phyloP scores from a whole-genome alignment of 176 grass and related monocot species.

The Rhynchospora tenuis region DNA sequence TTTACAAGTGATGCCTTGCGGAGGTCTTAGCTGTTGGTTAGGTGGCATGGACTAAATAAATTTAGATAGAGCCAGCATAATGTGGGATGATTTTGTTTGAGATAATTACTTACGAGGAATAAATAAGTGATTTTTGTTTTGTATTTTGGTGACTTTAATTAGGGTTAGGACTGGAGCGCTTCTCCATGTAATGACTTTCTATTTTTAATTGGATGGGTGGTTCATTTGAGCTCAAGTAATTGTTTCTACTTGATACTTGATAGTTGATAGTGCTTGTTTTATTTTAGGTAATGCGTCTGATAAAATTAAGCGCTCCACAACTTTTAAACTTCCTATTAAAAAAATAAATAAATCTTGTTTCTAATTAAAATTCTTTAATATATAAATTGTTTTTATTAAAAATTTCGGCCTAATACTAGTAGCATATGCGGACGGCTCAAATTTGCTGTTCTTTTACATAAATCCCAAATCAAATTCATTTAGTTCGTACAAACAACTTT shows the following conservation, averaged over 20 bases:
- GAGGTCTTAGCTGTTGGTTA: neutral
- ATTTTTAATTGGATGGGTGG: neutral
- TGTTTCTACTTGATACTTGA: neutral
- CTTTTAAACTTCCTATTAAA: too few species aligned
- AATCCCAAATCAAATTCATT: too few species aligned
- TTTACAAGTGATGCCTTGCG: slow-evolving; percentile 28
- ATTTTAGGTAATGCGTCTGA: too few species aligned
- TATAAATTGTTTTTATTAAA: too few species aligned
- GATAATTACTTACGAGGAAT: neutral
- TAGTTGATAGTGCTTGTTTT: too few species aligned
- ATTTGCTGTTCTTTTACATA: too few species aligned
- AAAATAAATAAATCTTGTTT: too few species aligned
- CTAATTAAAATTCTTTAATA: too few species aligned
- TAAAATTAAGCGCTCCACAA: too few species aligned
- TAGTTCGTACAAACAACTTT: too few species aligned
- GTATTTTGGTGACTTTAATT: neutral
- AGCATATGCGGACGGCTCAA: too few species aligned
- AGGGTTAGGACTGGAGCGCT: neutral
- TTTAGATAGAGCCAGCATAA: neutral
- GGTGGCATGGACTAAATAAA: neutral
- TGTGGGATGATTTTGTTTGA: neutral
- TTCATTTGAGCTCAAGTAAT: neutral
- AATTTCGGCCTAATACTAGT: too few species aligned
- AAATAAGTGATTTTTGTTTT: slow-evolving; percentile 2
- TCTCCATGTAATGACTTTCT: neutral